phyloP scores from a whole-genome alignment of 805 yeast genomes.

The Wickerhamiella domercqiae region DNA sequence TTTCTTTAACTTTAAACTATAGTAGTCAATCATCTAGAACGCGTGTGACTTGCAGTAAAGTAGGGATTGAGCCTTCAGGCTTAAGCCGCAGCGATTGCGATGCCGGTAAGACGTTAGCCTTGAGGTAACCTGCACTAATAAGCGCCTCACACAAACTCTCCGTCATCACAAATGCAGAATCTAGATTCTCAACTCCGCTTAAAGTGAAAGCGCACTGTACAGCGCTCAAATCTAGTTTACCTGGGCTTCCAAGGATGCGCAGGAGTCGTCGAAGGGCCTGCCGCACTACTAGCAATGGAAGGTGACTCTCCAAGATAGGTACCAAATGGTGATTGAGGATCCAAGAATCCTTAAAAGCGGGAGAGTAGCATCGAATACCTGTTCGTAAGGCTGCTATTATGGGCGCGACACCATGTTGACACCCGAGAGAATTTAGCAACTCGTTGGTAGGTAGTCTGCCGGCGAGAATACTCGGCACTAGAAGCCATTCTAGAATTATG shows the following conservation, averaged over 20 bases:
- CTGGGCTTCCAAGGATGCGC: not conserved
- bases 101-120: constrained; percentile 23
- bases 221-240: constrained; percentile 2
- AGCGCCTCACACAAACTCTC: constrained; percentile 24
- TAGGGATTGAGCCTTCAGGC: constrained; percentile 16
- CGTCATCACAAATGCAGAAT: constrained; percentile 15
- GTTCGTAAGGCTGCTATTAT: constrained; percentile 26
- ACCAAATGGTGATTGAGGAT: constrained; percentile 17
- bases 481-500: constrained; percentile 31
- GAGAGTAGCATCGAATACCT: constrained; percentile 31
- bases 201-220: constrained; percentile 8
- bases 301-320: constrained; percentile 17
- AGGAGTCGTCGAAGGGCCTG: constrained; percentile 18
- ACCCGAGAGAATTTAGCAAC: constrained; percentile 17
- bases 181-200: constrained; percentile 2
- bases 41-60: constrained; percentile 8
- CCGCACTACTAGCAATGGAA: constrained; percentile 21
- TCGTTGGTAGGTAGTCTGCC: constrained; percentile 36
- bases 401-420: constrained; percentile 26
- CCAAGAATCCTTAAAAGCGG: constrained; percentile 20
- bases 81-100: constrained; percentile 13
- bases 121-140: constrained; percentile 23
- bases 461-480: constrained; percentile 39
- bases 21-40: too few species aligned
- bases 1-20: too few species aligned